Evolutionary conservation across 2,329 filamentous ascomycete genomes (phyloP).

Genomic region (Cladophialophora immunda): DNA sequence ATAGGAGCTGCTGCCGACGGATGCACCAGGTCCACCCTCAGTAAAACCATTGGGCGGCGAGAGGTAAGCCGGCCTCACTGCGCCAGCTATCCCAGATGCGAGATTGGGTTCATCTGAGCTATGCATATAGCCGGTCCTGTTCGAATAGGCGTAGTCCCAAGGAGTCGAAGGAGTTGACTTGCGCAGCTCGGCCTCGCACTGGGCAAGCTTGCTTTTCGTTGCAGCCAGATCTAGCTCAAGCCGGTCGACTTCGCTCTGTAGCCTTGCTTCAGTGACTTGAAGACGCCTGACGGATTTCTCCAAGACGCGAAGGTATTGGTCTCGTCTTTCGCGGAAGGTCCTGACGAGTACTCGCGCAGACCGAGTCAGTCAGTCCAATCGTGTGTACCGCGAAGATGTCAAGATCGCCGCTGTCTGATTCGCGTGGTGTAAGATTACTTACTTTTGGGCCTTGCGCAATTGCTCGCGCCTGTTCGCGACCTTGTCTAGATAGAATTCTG

Average conservation of each 20-base stretch:
- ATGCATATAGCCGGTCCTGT: background rate
- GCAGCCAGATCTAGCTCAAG: conserved; percentile 42
- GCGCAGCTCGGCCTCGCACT: conserved; percentile 12
- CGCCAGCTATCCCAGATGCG: background rate
- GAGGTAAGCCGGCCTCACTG: background rate
- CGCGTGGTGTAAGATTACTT: conserved; percentile 6
- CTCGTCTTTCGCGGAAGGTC: conserved; percentile 33
- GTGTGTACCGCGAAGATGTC: background rate
- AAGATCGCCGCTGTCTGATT: conserved; percentile 2
- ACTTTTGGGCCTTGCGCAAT: conserved; percentile 47
- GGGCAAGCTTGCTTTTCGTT: conserved; percentile 39
- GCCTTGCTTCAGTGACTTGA: conserved; percentile 43
- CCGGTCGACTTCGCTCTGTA: conserved; percentile 42
- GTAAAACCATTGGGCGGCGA: background rate
- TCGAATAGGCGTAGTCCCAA: background rate
- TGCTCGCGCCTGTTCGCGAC: conserved; percentile 46
- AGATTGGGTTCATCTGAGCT: background rate
- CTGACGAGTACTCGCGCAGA: background rate
- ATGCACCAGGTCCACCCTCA: background rate
- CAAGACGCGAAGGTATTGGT: conserved; percentile 30
- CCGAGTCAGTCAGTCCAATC: conserved; percentile 10
- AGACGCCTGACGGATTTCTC: conserved; percentile 25
- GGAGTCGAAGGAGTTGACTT: background rate
- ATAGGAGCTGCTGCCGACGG: background rate
- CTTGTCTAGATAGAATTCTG: conserved; percentile 20